Base-by-base conservation (phyloP, 305 asterid species). In the Fraxinus sp. region DNA sequence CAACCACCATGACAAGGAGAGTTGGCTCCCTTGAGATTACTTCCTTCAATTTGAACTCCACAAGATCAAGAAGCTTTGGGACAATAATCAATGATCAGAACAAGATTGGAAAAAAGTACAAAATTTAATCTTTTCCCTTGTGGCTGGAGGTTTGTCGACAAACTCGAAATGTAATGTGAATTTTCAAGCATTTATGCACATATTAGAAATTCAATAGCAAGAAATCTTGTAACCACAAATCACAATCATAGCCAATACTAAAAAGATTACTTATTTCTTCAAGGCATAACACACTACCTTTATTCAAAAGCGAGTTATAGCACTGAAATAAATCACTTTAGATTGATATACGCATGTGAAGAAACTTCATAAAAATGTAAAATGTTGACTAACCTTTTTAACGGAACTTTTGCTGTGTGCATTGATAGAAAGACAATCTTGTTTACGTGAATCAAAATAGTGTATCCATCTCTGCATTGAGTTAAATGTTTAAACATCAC, bases 401-500 rank as follows among this genome's bases (percentile, higher is more conserved):
- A 96, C 97, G 8, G 98, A 93, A 81, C 94, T 91, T 85, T 85
- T 90, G 89, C 96, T 93, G 89, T 94, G 97, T 57, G 98, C 97
- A 89, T 94, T 96, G 85, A 96, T 93, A 2, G 97, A 35, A 73
- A 94, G 90, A 81, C 98, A 94, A 78, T 96, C 97, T 82, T 90
- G 97, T 80, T 92, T 89, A 87, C 59, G 68, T 0, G 97, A 90
- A 76, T 92, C 93, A 76, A 96, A 96, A 87, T 88, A 85, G 30
- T 70, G 88, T 55, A 85, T 76, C 99, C 99, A 94, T 86, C 83
- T 91, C 97, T 96, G 95, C 91, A 81, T 70, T 77, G 70, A 64
- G 85, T 36, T 28, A 70, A 82, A 88, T 4, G 74, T 59, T 13
- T 28, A 77, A 77, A 70, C 70, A 74, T 64, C 13, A 5, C 57